These are phyloP conservation scores for Penicillium roqueforti DNA, from an alignment of 495 filamentous ascomycete species.

Conservation along the genomic window DNA sequence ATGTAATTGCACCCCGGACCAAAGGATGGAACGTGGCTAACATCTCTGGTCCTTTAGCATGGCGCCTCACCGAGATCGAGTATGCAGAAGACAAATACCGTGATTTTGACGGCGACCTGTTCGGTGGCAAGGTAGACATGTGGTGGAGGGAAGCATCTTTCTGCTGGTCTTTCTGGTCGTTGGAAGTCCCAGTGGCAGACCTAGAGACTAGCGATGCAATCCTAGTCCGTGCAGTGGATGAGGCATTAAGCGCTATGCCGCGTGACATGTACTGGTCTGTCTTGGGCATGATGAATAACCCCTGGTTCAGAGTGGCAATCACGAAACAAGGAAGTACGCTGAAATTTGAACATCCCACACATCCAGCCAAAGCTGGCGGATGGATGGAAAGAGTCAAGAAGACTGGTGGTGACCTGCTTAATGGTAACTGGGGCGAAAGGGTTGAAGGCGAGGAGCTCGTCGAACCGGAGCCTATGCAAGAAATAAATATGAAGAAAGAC, in stretches of 20 bases:
- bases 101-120: conserved; percentile 61
- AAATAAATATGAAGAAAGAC: conserved; percentile 79
- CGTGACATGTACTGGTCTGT: conserved; percentile 97
- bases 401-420: conserved; percentile 72
- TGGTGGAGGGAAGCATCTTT: conserved; percentile 76
- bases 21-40: conserved; percentile 11
- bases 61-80: conserved; percentile 74
- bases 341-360: conserved; percentile 87
- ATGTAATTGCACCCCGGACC: conserved; percentile 23
- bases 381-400: conserved; percentile 98
- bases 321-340: conserved; percentile 63
- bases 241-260: conserved; percentile 81
- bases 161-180: conserved; percentile 93
- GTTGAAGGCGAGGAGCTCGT: conserved; percentile 53
- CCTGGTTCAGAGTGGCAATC: conserved; percentile 85
- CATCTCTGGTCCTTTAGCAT: conserved; percentile 42
- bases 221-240: conserved; percentile 87
- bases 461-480: conserved; percentile 46
- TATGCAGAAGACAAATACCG: conserved; percentile 89
- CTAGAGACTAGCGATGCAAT: conserved; percentile 66
- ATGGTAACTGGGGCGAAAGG: conserved; percentile 85
- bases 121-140: conserved; percentile 78
- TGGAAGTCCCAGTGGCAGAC: conserved; percentile 62
- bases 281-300: conserved; percentile 98
- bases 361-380: conserved; percentile 75